Evolutionary conservation across 2,329 filamentous ascomycete genomes (phyloP), one percentile per base, ranked within the genome.

Genomic region (Zymoseptoria passerinii): DNA sequence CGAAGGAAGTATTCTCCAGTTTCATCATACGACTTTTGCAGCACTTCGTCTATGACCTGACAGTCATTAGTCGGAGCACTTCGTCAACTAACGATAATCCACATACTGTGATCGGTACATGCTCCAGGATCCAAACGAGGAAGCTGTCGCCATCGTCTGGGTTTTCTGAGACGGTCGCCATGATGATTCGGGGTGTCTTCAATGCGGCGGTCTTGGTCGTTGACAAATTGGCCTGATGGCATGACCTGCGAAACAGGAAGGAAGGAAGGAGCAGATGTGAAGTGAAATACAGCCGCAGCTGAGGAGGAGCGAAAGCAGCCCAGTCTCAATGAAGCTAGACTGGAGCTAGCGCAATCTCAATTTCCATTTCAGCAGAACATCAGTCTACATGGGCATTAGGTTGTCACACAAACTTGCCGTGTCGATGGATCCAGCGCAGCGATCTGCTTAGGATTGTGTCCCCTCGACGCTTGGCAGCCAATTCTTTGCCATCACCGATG

Each of bases 11-110:
- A 59, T 28, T 48, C 50, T 27, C 40, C 49, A 27, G 18, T 35
- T 28, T 57, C 58, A 6, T 53, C 54, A 13, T 53, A 50, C 20
- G 50, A 57, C n/a, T 53, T 53, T n/a, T 49, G 19, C 4, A 59
- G 40, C 3, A 57, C 52, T 9, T 59, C 58, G 28, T 59, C 49
- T 51, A 59, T 50, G 40, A 50, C 54, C 58, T 59, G 27, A 7
- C 9, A 18, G 8, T n/a, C 5, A 8, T 50, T n/a, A 50, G 49
- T 27, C 23, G 19, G 13, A 18, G 8, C 19, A 4, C 3, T 10
- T 20, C 8, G 9, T 20, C 8, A 13, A 50, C 6, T 20, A 18
- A 8, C n/a, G 16, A 8, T 18, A 16, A 10, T 50, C 49, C 5
- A 23, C 49, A 50, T 10, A 50, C 49, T 50, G 49, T 13, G 2